A percentile compares a stretch with the other conserved stretches of the same genome.
phyloP scores from a whole-genome alignment of 2,329 filamentous ascomycete species.

The Trichoderma brevicompactum region DNA sequence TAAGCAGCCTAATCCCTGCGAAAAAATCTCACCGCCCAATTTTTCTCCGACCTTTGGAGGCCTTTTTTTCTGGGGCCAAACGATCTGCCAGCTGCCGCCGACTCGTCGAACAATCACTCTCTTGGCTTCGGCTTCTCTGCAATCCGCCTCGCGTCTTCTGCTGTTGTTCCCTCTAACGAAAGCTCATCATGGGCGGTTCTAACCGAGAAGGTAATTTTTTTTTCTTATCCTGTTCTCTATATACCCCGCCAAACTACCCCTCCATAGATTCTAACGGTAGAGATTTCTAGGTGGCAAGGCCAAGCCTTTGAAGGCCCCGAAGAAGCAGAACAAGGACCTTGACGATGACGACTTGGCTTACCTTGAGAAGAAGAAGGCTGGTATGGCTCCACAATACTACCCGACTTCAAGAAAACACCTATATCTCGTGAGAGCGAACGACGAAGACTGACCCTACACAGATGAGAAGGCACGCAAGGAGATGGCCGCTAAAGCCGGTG shows the following conservation, averaged over 20 bases:
- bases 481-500: conserved; percentile 77
- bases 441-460: conserved; percentile 42
- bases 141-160: not conserved
- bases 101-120: not conserved
- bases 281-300: conserved; percentile 70
- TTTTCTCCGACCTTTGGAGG: conserved; percentile 4
- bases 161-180: not conserved
- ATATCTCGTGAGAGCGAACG: not conserved
- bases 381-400: conserved; percentile 55
- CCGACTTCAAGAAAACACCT: not conserved
- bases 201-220: conserved; percentile 47
- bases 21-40: conserved; percentile 21
- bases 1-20: not conserved
- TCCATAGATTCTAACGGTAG: conserved; percentile 16
- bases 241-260: conserved; percentile 35
- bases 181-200: conserved; percentile 44
- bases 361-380: conserved; percentile 81
- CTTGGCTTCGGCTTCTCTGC: not conserved
- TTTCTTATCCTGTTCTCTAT: conserved; percentile 14
- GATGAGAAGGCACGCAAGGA: conserved; percentile 88
- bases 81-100: conserved; percentile 21
- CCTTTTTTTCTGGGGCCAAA: conserved; percentile 14
- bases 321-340: conserved; percentile 81
- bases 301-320: conserved; percentile 85
- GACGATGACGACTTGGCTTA: conserved; percentile 87